Evolutionary conservation across 108 stramenopile genomes (phyloP).

Genomic region (Nannochloropsis gaditana): DNA sequence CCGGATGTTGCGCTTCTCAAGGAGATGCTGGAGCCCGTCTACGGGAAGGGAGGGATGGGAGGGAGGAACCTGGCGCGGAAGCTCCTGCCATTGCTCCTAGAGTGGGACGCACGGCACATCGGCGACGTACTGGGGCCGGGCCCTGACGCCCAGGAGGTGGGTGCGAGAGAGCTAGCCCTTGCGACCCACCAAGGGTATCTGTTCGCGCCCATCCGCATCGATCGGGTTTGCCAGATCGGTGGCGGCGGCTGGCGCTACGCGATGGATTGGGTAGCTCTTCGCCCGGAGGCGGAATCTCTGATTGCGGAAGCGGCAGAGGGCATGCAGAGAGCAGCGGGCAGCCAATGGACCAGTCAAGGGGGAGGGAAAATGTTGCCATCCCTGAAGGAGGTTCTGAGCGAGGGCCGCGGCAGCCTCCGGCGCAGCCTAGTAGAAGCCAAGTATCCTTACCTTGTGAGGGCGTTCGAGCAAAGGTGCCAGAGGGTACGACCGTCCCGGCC

Average conservation of each 20-base stretch:
- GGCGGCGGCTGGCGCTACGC: neutral
- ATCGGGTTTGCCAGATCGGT: slow-evolving; percentile 3
- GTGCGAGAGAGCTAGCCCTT: neutral
- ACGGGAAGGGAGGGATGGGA: neutral
- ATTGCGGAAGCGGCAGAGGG: neutral
- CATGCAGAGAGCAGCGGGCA: neutral
- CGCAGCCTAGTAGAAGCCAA: neutral
- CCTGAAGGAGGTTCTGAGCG: slow-evolving; percentile 4
- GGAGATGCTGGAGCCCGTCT: slow-evolving; percentile 3
- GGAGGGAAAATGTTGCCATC: neutral
- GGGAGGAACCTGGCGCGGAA: neutral
- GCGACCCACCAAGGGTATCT: neutral
- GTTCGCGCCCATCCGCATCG: neutral
- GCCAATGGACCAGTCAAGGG: neutral
- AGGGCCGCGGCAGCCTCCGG: slow-evolving; percentile 1
- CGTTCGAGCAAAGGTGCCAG: neutral
- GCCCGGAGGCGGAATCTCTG: neutral
- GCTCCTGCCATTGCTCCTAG: slow-evolving; percentile 10
- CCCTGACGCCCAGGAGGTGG: neutral
- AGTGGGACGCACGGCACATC: neutral
- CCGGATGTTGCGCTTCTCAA: neutral
- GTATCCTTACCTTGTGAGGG: neutral
- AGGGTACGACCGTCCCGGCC: neutral
- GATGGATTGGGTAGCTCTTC: neutral
- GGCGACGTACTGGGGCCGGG: neutral